Evolutionary conservation across 768 basidiomycete species (phyloP).

Genomic region (Mycena polygramma): DNA sequence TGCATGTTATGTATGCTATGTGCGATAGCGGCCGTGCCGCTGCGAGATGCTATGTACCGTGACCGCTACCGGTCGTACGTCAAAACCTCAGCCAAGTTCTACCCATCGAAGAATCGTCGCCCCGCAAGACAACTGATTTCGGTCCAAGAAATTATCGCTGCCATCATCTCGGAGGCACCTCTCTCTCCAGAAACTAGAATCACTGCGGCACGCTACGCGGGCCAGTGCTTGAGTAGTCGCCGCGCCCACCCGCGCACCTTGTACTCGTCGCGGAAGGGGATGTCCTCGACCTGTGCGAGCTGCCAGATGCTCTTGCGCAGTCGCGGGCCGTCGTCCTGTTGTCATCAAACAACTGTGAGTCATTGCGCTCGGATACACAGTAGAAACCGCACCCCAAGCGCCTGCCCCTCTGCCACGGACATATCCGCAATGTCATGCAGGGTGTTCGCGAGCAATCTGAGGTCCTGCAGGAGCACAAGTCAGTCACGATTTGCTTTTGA

Average conservation of each 20-base stretch:
- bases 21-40: too few species aligned
- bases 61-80: too few species aligned
- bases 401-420: constrained; percentile 12
- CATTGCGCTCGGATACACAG: not conserved
- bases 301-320: constrained; percentile 28
- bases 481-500: too few species aligned
- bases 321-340: constrained; percentile 17
- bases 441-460: constrained; percentile 14
- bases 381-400: constrained; percentile 15
- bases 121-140: too few species aligned
- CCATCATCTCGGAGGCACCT: too few species aligned
- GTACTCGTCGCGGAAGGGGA: constrained; percentile 36
- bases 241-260: constrained; percentile 14
- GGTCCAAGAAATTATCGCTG: not conserved
- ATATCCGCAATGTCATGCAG: constrained; percentile 24
- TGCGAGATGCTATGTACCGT: too few species aligned
- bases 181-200: not conserved
- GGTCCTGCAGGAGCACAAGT: constrained; percentile 15
- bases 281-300: constrained; percentile 29
- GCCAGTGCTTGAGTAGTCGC: constrained; percentile 26
- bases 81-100: not conserved
- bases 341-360: not conserved
- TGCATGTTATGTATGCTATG: too few species aligned
- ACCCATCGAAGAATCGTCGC: not conserved
- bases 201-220: not conserved